A percentile compares a stretch with the other conserved stretches of the same genome.
phyloP scores from a whole-genome alignment of 225 moss, liverwort and hornwort genomes.

The Physcomitrium patens region DNA sequence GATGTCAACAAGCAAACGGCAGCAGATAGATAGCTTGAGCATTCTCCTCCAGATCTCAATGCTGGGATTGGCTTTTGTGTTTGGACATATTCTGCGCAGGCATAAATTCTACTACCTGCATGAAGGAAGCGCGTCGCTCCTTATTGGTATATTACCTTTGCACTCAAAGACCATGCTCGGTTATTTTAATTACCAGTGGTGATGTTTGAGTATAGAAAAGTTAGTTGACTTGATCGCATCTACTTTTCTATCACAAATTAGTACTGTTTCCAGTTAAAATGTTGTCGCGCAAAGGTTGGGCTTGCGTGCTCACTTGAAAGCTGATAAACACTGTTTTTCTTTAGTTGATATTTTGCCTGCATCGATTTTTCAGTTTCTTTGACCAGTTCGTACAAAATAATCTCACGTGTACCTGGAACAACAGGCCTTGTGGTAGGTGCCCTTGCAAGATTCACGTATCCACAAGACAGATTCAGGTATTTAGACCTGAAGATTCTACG shows the following conservation, averaged over 20 bases:
- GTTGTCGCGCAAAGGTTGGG: no score
- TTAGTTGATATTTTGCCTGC: background rate
- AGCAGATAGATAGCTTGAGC: conserved; percentile 68
- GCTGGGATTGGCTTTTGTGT: conserved; percentile 67
- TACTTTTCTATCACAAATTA: background rate
- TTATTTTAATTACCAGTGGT: background rate
- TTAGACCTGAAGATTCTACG: background rate
- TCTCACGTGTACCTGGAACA: no score
- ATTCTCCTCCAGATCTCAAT: conserved; percentile 66
- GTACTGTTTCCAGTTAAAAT: no score
- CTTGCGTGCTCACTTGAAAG: no score
- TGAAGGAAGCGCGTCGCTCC: conserved; percentile 65
- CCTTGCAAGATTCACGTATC: conserved; percentile 60
- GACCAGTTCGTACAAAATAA: background rate
- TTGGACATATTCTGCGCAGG: conserved; percentile 68
- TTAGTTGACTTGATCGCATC: background rate
- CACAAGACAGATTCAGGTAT: conserved; percentile 53
- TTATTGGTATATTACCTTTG: conserved; percentile 43
- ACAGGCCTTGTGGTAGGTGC: conserved; percentile 54
- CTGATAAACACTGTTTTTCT: background rate
- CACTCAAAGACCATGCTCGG: background rate
- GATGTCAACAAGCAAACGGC: conserved; percentile 38
- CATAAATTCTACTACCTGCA: conserved; percentile 70
- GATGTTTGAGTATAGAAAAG: background rate
- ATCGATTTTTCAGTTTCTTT: background rate